These are phyloP conservation scores for Coemansia sp. DNA, from an alignment of 192 early-diverging fungal genomes.

Conservation along the genomic window DNA sequence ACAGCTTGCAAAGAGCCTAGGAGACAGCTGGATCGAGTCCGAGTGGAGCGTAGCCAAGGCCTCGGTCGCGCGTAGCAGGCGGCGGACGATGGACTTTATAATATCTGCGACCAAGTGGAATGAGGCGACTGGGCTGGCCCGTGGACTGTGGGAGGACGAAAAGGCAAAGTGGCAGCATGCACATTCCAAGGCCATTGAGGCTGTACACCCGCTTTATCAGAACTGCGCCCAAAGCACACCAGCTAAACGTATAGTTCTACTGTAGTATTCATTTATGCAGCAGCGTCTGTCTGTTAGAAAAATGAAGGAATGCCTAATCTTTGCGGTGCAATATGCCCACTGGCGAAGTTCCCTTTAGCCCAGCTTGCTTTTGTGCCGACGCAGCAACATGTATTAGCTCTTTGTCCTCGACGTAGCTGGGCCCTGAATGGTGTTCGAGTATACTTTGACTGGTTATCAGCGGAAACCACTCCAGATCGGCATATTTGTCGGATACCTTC, in stretches of 20 bases:
- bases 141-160: conserved; percentile 14
- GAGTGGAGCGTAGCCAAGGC: conserved; percentile 17
- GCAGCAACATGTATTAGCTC: conserved; percentile 40
- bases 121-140: background rate
- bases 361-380: conserved; percentile 27
- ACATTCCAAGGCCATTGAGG: conserved; percentile 27
- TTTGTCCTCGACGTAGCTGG: conserved; percentile 41
- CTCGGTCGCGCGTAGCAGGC: background rate
- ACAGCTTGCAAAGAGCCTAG: background rate
- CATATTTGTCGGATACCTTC: conserved; percentile 43
- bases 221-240: background rate
- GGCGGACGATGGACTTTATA: conserved; percentile 2
- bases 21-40: background rate
- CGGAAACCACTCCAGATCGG: conserved; percentile 52
- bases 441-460: conserved; percentile 27
- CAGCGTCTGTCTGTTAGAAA: no score
- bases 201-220: conserved; percentile 36
- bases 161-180: conserved; percentile 36
- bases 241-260: background rate
- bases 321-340: conserved; percentile 1
- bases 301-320: background rate
- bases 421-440: conserved; percentile 33
- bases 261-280: background rate
- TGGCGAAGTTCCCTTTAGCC: conserved; percentile 18
- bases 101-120: conserved; percentile 20